These are phyloP conservation scores for Sordaria brevicollis DNA, from an alignment of 495 filamentous ascomycete species.

Conservation along the genomic window DNA sequence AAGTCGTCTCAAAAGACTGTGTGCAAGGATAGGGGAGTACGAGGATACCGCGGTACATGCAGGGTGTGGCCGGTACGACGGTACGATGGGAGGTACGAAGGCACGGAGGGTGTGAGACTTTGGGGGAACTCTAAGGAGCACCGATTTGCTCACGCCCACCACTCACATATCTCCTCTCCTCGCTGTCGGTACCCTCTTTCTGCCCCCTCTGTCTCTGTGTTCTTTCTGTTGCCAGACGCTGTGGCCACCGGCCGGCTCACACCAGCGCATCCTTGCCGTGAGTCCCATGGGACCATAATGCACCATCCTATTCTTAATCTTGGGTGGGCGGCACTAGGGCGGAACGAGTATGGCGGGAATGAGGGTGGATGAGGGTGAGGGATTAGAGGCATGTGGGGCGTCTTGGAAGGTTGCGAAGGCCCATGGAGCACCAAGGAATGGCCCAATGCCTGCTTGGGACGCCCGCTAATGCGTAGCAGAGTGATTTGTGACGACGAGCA, in stretches of 20 bases:
- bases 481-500: constrained; percentile 23
- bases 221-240: background rate
- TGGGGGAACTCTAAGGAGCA: background rate
- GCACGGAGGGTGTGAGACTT: background rate
- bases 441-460: constrained; percentile 13
- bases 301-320: constrained; percentile 27
- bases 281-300: constrained; percentile 19
- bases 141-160: background rate
- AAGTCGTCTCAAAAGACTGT: background rate
- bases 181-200: background rate
- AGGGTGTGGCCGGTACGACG: background rate
- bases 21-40: background rate
- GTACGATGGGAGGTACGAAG: background rate
- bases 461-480: constrained; percentile 19
- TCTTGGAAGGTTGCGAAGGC: constrained; percentile 2
- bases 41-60: background rate
- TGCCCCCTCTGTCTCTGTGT: background rate
- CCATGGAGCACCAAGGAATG: constrained; percentile 9
- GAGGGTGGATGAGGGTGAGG: constrained; percentile 10
- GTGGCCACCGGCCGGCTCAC: constrained; percentile 13
- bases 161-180: background rate
- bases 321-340: constrained; percentile 18
- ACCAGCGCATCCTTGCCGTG: constrained; percentile 17
- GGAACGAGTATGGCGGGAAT: constrained; percentile 9
- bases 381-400: constrained; percentile 4